Base-by-base conservation (phyloP, 129 eudicot species). In the Escallonia herrerae region DNA sequence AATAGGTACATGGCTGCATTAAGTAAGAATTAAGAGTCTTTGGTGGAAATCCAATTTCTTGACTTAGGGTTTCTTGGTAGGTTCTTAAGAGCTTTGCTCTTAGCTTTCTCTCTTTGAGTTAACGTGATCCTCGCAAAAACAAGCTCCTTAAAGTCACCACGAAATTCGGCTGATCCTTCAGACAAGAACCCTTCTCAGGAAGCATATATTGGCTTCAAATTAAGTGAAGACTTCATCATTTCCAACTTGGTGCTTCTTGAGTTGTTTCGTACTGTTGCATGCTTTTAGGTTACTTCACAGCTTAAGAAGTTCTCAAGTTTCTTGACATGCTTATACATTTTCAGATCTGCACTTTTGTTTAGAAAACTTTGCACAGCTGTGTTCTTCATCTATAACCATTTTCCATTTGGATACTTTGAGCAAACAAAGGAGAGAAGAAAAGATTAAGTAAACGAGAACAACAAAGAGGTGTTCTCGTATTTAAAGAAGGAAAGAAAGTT, bases 141-240 rank as follows among this genome's bases (percentile, higher is more conserved):
- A 72, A 69, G 78, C 66, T 12, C 83, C 69, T 81, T 69, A 84
- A 82, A 87, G 90, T 80, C 90, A 87, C 87, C 87, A 94, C 66
- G 74, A 82, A 91, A 84, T 76, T 77, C 72, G 94, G 97, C 95
- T 95, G 82, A 86, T 84, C 82, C 91, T 84, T 84, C 82, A 95
- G 53, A 70, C 67, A 80, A 86, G 82, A 76, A 76, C 86, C 95
- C 87, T 81, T 41, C 56, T 46, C 70, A 75, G 87, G 69, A 68
- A 67, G 75, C 95, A 77, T 78, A 76, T 76, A 74, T 77, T 82
- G 58, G 64, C 86, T 83, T 81, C 84, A 71, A 80, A 74, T 76
- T 72, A 58, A 77, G 70, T 73, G n/a, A 53, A 53, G 55, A 48
- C 1, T 40, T 9, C 14, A 41, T 57, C 58, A 13, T 3, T 60